These are phyloP conservation scores for Aureobasidium sp. DNA, from an alignment of 2,329 filamentous ascomycete species.

Conservation along the genomic window DNA sequence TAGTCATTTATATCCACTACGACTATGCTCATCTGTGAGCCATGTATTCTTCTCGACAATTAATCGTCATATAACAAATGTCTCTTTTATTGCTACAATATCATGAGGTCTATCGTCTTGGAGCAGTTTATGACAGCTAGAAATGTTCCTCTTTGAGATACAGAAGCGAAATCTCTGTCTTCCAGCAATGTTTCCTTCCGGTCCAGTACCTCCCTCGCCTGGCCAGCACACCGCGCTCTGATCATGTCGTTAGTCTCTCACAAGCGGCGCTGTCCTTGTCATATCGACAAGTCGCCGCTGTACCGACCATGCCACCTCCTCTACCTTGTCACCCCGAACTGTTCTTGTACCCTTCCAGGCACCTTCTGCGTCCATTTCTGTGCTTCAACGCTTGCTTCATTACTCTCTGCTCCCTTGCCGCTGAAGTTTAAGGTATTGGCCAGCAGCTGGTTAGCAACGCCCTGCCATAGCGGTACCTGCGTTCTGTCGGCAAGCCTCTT, in stretches of 20 bases:
- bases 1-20: conserved; percentile 31
- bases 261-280: not conserved
- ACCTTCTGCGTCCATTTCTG: conserved; percentile 19
- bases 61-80: not conserved
- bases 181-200: not conserved
- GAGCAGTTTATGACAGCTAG: not conserved
- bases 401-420: conserved; percentile 51
- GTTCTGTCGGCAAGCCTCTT: conserved; percentile 49
- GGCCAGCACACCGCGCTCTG: not conserved
- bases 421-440: conserved; percentile 66
- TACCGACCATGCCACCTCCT: not conserved
- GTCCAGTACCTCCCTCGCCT: not conserved
- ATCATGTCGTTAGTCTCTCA: not conserved
- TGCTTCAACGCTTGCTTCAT: conserved; percentile 36
- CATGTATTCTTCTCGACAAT: not conserved
- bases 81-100: conserved; percentile 1
- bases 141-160: not conserved
- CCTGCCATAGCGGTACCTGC: conserved; percentile 29
- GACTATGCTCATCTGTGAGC: not conserved
- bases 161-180: not conserved
- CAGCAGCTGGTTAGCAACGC: conserved; percentile 71
- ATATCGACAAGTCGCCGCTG: not conserved
- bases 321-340: conserved; percentile 10
- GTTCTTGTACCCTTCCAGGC: conserved; percentile 14
- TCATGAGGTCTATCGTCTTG: not conserved